These are phyloP conservation scores for Dactylellina sp. DNA, from an alignment of 2,329 filamentous ascomycete genomes.

Conservation along the genomic window DNA sequence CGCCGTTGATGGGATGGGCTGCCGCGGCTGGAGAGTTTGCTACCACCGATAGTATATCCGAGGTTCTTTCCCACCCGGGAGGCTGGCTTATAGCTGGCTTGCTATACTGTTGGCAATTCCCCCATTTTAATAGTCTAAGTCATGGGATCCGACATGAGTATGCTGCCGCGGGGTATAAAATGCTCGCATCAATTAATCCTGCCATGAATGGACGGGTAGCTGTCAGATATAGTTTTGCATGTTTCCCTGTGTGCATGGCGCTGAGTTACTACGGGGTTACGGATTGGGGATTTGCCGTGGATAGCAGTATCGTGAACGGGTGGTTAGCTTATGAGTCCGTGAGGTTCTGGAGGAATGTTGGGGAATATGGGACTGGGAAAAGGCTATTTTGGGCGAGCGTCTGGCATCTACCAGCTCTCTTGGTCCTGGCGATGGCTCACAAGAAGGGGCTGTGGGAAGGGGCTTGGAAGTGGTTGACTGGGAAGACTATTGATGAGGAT, in stretches of 20 bases:
- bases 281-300: constrained; percentile 83
- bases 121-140: constrained; percentile 94
- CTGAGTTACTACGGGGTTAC: constrained; percentile 84
- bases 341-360: constrained; percentile 79
- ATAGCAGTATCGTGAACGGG: constrained; percentile 82
- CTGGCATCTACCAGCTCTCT: constrained; percentile 90
- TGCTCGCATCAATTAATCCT: constrained; percentile 89
- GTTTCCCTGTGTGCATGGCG: constrained; percentile 85
- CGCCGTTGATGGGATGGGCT: constrained; percentile 97
- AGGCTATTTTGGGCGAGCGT: constrained; percentile 97
- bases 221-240: constrained; percentile 83
- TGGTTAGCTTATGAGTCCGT: constrained; percentile 87
- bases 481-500: constrained; percentile 70
- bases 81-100: constrained; percentile 89
- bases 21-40: constrained; percentile 91
- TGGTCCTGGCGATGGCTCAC: constrained; percentile 89
- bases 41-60: constrained; percentile 34
- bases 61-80: constrained; percentile 66
- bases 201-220: constrained; percentile 87
- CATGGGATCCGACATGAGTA: constrained; percentile 93
- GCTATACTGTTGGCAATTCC: constrained; percentile 96
- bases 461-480: constrained; percentile 77
- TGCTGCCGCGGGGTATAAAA: constrained; percentile 74
- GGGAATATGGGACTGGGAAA: constrained; percentile 81
- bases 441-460: constrained; percentile 93